These are phyloP conservation scores for Metrosideros polymorpha DNA, from an alignment of 441 rosid species.

Conservation along the genomic window DNA sequence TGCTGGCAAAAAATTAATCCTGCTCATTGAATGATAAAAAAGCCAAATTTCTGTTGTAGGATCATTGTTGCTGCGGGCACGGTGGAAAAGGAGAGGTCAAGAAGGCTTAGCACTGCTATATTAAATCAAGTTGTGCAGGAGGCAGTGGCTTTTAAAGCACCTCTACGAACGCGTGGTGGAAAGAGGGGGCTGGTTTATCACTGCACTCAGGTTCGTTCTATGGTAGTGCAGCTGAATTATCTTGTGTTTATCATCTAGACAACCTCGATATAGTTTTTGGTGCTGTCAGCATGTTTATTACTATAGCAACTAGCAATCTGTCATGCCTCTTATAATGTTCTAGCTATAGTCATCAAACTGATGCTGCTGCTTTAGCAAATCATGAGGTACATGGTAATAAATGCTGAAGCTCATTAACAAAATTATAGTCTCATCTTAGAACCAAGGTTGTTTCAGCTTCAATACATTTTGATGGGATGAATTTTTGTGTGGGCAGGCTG, in stretches of 20 bases:
- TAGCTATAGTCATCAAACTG: neutral
- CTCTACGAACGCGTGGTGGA: slow-evolving; percentile 91
- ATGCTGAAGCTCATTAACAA: neutral
- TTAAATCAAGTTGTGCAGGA: slow-evolving; percentile 82
- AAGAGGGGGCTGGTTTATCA: slow-evolving; percentile 84
- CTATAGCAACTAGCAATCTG: neutral
- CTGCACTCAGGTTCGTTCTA: slow-evolving; percentile 67
- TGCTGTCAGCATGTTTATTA: neutral
- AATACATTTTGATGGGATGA: neutral
- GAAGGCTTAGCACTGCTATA: slow-evolving; percentile 76
- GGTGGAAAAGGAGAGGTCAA: slow-evolving; percentile 87
- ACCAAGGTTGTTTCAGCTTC: neutral
- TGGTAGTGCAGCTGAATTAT: neutral
- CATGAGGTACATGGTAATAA: neutral
- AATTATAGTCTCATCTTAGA: neutral
- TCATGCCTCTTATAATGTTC: neutral
- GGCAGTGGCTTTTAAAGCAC: slow-evolving; percentile 85
- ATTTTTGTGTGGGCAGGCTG: slow-evolving; percentile 51
- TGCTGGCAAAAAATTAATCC: neutral
- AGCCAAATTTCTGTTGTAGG: slow-evolving; percentile 23
- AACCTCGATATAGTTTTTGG: neutral
- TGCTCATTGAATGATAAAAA: neutral
- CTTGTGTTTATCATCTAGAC: neutral
- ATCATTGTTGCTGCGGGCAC: slow-evolving; percentile 64
- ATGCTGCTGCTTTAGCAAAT: neutral